Percentiles rank a stretch among this genome's conserved stretches.
Conservation (phyloP, 257 asterid genomes). For the Scutellaria baicalensis region DNA sequence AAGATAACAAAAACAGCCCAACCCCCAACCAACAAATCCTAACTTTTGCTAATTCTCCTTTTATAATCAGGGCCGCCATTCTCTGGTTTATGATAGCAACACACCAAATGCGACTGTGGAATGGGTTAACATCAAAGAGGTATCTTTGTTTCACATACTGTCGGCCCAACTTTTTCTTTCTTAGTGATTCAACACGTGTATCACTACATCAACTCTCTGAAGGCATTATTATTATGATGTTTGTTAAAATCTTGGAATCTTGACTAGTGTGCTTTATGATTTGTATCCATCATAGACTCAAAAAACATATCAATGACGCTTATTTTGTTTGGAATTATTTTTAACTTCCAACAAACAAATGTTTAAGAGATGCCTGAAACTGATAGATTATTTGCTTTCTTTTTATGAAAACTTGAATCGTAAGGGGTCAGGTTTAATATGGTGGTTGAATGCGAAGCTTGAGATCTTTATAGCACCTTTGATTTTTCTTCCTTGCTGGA, state of each 20-base stretch:
- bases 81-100: constrained; percentile 75
- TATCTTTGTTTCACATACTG: constrained; percentile 16
- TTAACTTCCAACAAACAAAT: constrained; percentile 6
- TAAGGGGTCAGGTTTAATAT: neutral
- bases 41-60: constrained; percentile 5
- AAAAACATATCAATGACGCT: neutral
- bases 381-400: neutral
- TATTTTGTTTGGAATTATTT: neutral
- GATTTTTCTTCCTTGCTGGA: neutral
- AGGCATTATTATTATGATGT: neutral
- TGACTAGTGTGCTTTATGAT: neutral
- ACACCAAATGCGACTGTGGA: constrained; percentile 68
- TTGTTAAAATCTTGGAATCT: neutral
- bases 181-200: neutral
- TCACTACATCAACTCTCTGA: neutral
- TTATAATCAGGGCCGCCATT: constrained; percentile 74
- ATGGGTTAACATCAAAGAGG: constrained; percentile 94
- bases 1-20: neutral
- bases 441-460: neutral
- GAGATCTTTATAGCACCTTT: neutral
- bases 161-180: neutral
- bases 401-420: neutral
- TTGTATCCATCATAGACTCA: neutral
- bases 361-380: neutral
- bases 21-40: neutral